phyloP scores from a whole-genome alignment of 2,329 filamentous ascomycete species.

The Verticillium tricorpus region DNA sequence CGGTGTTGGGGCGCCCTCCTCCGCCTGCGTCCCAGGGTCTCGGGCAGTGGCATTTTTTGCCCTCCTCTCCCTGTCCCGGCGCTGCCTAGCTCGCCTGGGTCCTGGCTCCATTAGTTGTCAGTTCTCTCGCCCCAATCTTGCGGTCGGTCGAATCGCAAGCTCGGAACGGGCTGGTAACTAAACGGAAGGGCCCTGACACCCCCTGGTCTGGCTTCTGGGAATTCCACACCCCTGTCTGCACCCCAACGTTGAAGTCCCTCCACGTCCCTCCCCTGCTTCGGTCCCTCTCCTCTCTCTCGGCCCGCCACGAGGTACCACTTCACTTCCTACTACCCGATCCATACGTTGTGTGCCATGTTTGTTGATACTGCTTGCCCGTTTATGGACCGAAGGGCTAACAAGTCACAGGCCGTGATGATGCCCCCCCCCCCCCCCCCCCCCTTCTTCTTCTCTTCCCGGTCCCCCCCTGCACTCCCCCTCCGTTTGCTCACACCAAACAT shows the following conservation, averaged over 20 bases:
- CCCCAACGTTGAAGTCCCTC: neutral
- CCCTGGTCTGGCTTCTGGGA: neutral
- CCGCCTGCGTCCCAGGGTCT: too few species aligned
- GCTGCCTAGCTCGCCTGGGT: neutral
- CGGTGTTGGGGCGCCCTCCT: too few species aligned
- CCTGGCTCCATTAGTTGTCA: neutral
- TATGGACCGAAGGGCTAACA: neutral
- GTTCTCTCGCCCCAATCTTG: neutral
- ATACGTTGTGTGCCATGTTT: neutral
- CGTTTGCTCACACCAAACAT: neutral
- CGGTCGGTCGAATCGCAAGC: neutral
- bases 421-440: neutral
- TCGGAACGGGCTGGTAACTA: neutral
- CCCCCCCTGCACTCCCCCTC: neutral
- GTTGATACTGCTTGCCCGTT: neutral
- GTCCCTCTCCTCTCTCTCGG: neutral
- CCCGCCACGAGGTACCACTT: neutral
- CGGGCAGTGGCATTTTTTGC: too few species aligned
- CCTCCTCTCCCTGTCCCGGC: neutral
- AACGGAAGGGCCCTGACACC: neutral
- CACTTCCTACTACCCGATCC: neutral
- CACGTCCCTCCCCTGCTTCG: neutral
- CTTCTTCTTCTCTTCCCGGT: neutral
- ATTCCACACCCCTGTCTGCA: neutral
- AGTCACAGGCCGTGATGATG: neutral